Percentiles rank a stretch among this genome's conserved stretches.
Conservation (phyloP, 2,329 filamentous ascomycete species). For the Paraconiothyrium sp. region DNA sequence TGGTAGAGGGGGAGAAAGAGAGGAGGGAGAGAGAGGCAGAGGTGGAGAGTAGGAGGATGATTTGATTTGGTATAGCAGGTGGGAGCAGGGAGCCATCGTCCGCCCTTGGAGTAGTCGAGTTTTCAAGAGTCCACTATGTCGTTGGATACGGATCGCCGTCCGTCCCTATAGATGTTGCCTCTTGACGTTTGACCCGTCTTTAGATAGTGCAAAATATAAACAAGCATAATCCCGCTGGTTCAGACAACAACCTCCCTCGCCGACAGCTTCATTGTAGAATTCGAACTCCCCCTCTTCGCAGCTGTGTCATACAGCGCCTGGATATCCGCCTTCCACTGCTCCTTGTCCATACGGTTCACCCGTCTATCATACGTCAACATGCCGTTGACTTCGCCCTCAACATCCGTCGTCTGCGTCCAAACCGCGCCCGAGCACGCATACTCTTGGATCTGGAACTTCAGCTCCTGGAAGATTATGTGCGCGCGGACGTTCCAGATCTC, state of each 20-base stretch:
- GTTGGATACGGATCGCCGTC: background rate
- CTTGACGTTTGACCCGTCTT: too few species aligned
- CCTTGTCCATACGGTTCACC: constrained; percentile 64
- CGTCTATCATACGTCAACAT: constrained; percentile 74
- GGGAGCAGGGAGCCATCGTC: too few species aligned
- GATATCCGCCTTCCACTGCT: constrained; percentile 70
- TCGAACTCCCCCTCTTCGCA: constrained; percentile 6
- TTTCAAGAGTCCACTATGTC: too few species aligned
- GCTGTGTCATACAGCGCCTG: constrained; percentile 65
- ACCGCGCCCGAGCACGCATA: constrained; percentile 74
- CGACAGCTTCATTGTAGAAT: constrained; percentile 17
- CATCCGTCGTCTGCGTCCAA: constrained; percentile 79
- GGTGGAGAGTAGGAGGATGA: too few species aligned
- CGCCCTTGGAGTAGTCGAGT: too few species aligned
- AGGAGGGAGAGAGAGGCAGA: background rate
- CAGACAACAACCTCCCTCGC: constrained; percentile 7
- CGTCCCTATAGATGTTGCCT: too few species aligned
- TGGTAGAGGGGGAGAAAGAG: background rate
- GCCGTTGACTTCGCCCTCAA: constrained; percentile 79
- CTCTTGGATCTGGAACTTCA: constrained; percentile 60
- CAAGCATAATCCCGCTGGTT: background rate
- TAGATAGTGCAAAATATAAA: too few species aligned
- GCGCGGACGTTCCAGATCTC: constrained; percentile 74
- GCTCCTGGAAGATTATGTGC: constrained; percentile 60
- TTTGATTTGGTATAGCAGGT: too few species aligned